Evolutionary conservation across 1,284 basidiomycete genomes (phyloP).

Genomic region (Rhodotorula mucilaginosa): DNA sequence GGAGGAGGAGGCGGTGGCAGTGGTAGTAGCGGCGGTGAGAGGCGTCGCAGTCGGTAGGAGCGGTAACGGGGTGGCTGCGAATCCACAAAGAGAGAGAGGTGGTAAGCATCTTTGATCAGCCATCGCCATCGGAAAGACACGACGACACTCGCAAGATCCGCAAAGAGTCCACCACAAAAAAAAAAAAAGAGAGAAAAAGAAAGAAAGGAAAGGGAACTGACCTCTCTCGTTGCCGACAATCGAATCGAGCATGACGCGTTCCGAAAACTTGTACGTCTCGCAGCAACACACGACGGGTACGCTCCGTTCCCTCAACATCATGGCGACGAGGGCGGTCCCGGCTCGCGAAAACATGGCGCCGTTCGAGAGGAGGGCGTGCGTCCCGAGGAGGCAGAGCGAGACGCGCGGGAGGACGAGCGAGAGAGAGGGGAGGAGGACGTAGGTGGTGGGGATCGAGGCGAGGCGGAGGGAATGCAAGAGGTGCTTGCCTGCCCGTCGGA

Average conservation of each 20-base stretch:
- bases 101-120: too few relatives aligned
- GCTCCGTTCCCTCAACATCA: conserved; percentile 85
- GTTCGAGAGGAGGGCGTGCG: conserved; percentile 90
- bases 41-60: background rate
- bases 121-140: too few relatives aligned
- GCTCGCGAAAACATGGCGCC: conserved; percentile 91
- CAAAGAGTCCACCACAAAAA: background rate
- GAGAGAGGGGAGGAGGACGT: conserved; percentile 84
- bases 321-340: conserved; percentile 91
- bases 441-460: conserved; percentile 80
- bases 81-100: too few relatives aligned
- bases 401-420: conserved; percentile 75
- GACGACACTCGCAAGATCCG: too few relatives aligned
- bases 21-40: conserved; percentile 3
- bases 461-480: conserved; percentile 70
- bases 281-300: conserved; percentile 95
- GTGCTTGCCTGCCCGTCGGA: conserved; percentile 63
- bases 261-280: conserved; percentile 98
- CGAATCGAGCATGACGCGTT: conserved; percentile 86
- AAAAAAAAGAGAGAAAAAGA: background rate
- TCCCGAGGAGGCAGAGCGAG: conserved; percentile 83
- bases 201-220: conserved; percentile 47
- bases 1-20: conserved; percentile 39
- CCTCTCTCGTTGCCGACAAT: conserved; percentile 96
- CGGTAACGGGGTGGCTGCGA: background rate